These are phyloP conservation scores for Citrullus mucosospermus DNA, from an alignment of 306 rosid species.

Conservation along the genomic window DNA sequence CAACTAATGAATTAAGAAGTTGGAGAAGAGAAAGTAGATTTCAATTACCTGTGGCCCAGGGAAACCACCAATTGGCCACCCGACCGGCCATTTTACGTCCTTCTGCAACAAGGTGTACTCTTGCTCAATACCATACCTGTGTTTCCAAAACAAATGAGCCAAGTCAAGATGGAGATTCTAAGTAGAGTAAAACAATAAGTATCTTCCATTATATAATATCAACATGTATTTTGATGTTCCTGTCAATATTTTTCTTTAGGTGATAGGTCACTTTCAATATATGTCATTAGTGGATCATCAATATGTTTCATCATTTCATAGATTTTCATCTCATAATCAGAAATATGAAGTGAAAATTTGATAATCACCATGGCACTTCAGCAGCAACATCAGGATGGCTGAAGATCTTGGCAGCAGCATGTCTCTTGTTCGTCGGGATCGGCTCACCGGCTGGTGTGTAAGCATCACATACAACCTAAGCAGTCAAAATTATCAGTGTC, in stretches of 20 bases:
- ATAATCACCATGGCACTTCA: conserved; percentile 37
- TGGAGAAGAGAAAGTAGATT: not conserved
- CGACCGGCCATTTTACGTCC: conserved; percentile 65
- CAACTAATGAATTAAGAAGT: not conserved
- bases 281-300: not conserved
- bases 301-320: not conserved
- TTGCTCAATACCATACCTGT: conserved; percentile 86
- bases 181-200: not conserved
- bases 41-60: conserved; percentile 74
- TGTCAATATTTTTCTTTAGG: not conserved
- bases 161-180: not conserved
- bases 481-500: not conserved
- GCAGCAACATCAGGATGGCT: conserved; percentile 27
- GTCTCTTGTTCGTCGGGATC: conserved; percentile 36
- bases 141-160: conserved; percentile 46
- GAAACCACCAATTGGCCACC: conserved; percentile 83
- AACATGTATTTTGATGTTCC: not conserved
- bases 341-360: not conserved
- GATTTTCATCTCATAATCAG: not conserved
- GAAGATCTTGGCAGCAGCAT: conserved; percentile 33
- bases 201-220: not conserved
- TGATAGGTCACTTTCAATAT: not conserved
- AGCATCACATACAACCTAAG: conserved; percentile 34
- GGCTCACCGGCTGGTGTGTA: conserved; percentile 41
- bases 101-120: conserved; percentile 92